Conservation (phyloP, 345 rosid genomes). For the Raphanus raphanistrum region DNA sequence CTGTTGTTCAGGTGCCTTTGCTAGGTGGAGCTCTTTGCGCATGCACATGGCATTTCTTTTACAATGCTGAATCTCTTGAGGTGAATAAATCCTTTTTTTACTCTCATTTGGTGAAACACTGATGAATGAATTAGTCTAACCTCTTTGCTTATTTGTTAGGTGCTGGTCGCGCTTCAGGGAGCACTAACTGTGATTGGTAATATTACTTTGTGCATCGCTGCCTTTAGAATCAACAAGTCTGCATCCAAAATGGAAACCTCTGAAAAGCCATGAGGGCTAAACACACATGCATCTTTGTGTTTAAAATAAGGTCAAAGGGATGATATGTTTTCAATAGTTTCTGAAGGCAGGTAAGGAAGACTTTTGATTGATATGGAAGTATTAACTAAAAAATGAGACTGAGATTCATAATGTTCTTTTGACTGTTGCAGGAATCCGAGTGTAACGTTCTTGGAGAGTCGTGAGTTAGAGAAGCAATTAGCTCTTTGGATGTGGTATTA, state of each 20-base stretch:
- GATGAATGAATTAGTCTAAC: not conserved
- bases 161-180: slow-evolving; percentile 80
- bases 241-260: slow-evolving; percentile 45
- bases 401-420: not conserved
- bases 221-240: slow-evolving; percentile 68
- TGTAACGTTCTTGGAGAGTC: slow-evolving; percentile 10
- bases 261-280: slow-evolving; percentile 34
- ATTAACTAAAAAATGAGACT: not conserved
- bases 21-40: slow-evolving; percentile 99
- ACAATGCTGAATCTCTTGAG: slow-evolving; percentile 90
- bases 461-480: slow-evolving; percentile 5
- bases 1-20: slow-evolving; percentile 62
- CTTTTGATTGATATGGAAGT: not conserved
- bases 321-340: not conserved
- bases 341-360: not conserved
- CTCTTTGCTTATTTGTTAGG: slow-evolving; percentile 41
- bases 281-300: slow-evolving; percentile 1
- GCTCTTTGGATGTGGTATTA: slow-evolving; percentile 2
- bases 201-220: slow-evolving; percentile 78
- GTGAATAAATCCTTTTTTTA: slow-evolving; percentile 40
- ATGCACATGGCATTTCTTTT: slow-evolving; percentile 97
- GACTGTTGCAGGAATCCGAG: slow-evolving; percentile 11
- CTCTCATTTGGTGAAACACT: not conserved
- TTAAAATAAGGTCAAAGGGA: not conserved
- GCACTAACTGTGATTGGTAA: slow-evolving; percentile 84